Percentiles rank a stretch among this genome's conserved stretches.
Conservation (phyloP, 2,329 filamentous ascomycete species). For the Calonectria pseudoturangicola region DNA sequence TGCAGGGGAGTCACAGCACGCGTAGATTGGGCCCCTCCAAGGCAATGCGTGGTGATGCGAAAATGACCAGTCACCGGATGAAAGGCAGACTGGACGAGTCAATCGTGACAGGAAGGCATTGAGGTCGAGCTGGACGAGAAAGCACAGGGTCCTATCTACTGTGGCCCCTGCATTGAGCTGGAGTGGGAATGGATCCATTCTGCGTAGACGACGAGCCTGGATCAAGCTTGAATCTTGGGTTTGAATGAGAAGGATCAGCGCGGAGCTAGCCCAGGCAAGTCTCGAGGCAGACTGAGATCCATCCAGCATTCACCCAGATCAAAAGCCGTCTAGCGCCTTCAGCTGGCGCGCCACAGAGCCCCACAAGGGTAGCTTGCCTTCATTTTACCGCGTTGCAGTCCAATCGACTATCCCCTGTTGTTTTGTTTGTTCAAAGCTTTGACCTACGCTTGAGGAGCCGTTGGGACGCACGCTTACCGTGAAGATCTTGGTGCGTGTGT, state of each 20-base stretch:
- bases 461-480: not conserved
- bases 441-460: not conserved
- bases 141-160: constrained; percentile 2
- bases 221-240: constrained; percentile 26
- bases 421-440: constrained; percentile 26
- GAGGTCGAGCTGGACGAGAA: not conserved
- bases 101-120: not conserved
- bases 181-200: not conserved
- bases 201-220: constrained; percentile 2
- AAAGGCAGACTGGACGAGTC: not conserved
- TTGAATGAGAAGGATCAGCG: constrained; percentile 15
- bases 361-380: constrained; percentile 23
- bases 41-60: not conserved
- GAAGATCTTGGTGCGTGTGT: not conserved
- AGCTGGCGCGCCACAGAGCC: constrained; percentile 26
- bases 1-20: constrained; percentile 25
- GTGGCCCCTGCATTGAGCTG: constrained; percentile 7
- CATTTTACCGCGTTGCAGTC: constrained; percentile 29
- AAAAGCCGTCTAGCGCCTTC: constrained; percentile 33
- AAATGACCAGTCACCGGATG: constrained; percentile 20
- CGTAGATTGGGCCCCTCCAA: not conserved
- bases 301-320: not conserved
- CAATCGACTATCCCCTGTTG: not conserved
- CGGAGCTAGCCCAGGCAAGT: constrained; percentile 4
- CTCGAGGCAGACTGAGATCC: not conserved